phyloP scores from a whole-genome alignment of 768 basidiomycete species.

The Boletus fagicola region DNA sequence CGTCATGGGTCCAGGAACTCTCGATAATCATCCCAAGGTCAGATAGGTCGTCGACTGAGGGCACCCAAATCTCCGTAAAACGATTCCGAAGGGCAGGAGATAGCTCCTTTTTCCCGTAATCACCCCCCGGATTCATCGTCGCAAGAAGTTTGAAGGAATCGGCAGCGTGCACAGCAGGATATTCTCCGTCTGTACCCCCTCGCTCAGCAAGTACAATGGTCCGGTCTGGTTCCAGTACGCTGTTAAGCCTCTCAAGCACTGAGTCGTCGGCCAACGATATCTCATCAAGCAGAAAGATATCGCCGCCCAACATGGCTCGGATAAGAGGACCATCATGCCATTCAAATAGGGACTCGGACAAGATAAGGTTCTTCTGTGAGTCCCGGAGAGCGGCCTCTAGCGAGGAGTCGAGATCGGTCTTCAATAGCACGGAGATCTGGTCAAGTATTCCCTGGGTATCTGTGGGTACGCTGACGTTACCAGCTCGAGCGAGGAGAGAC shows the following conservation, averaged over 20 bases:
- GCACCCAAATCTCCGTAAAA: conserved; percentile 99
- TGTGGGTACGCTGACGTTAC: conserved; percentile 29
- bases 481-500: conserved; percentile 41
- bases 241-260: conserved; percentile 94
- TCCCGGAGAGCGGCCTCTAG: conserved; percentile 37
- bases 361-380: conserved; percentile 45
- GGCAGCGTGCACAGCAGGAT: conserved; percentile 63
- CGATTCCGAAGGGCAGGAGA: conserved; percentile 96
- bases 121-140: conserved; percentile 99
- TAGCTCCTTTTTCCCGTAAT: conserved; percentile 98
- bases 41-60: conserved; percentile 64
- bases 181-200: conserved; percentile 70
- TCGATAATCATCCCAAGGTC: conserved; percentile 81
- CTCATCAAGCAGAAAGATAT: conserved; percentile 90
- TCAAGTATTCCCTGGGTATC: conserved; percentile 28
- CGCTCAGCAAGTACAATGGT: conserved; percentile 91
- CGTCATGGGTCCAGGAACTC: conserved; percentile 60
- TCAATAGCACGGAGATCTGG: conserved; percentile 25
- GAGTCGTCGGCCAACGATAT: conserved; percentile 98
- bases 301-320: conserved; percentile 82
- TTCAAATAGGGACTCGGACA: conserved; percentile 80
- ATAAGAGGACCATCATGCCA: conserved; percentile 98
- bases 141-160: conserved; percentile 84
- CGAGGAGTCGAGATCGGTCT: conserved; percentile 31
- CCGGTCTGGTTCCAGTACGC: conserved; percentile 89